A percentile compares a stretch with the other conserved stretches of the same genome.
phyloP scores from a whole-genome alignment of 106 monocot species.

The Phalaenopsis aphrodite region DNA sequence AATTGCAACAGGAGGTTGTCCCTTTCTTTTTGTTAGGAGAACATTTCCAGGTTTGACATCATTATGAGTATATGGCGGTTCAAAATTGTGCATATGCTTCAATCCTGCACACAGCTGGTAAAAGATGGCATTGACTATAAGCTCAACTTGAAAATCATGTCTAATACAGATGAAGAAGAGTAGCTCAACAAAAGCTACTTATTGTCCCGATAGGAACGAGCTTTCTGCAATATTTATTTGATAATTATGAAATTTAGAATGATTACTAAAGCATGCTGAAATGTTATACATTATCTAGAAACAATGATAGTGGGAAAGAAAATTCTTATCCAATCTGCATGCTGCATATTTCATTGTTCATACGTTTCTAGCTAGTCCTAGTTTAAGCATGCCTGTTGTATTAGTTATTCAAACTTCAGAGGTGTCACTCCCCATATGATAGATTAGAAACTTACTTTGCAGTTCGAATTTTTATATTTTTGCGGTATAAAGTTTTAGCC shows the following conservation, averaged over 20 bases:
- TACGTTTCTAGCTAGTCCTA: not conserved
- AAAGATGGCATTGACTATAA: not conserved
- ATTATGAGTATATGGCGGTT: slow-evolving; percentile 98
- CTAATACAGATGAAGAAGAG: not conserved
- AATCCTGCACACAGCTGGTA: slow-evolving; percentile 93
- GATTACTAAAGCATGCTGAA: not conserved
- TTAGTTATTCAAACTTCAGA: not conserved
- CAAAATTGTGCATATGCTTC: slow-evolving; percentile 91
- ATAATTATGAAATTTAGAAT: not conserved
- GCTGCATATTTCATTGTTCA: not conserved
- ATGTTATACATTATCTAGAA: not conserved
- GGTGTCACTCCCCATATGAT: too few species aligned
- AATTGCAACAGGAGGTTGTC: slow-evolving; percentile 77
- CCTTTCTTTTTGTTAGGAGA: slow-evolving; percentile 66
- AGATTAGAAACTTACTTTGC: too few species aligned
- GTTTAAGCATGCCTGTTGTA: not conserved
- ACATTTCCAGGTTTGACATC: slow-evolving; percentile 98
- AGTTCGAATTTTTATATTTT: too few species aligned
- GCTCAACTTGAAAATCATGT: not conserved
- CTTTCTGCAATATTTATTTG: not conserved
- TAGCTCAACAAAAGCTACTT: not conserved
- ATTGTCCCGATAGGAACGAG: not conserved
- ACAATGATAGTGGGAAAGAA: not conserved
- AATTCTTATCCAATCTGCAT: not conserved
- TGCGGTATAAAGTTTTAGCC: too few species aligned